These are phyloP conservation scores for Fraxinus velutina DNA, from an alignment of 305 asterid genomes.

Conservation along the genomic window DNA sequence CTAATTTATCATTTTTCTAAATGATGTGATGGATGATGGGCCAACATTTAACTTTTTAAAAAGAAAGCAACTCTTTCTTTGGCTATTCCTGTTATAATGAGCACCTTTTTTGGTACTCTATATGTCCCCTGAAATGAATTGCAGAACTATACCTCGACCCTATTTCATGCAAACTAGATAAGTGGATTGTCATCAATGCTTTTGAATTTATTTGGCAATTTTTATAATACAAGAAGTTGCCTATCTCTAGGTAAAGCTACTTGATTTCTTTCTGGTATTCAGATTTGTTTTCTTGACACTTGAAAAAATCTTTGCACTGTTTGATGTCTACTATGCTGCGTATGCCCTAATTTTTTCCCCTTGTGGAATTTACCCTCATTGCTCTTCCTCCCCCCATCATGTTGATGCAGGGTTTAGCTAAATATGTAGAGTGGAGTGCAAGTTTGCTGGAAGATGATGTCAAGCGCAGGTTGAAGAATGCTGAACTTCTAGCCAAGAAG, in stretches of 20 bases:
- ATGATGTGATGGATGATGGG: background rate
- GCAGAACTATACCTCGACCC: background rate
- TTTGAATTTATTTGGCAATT: background rate
- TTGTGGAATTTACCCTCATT: slow-evolving; percentile 9
- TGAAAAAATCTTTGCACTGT: background rate
- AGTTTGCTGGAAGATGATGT: slow-evolving; percentile 75
- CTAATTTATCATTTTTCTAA: background rate
- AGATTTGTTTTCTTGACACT: background rate
- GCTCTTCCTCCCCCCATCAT: slow-evolving; percentile 17
- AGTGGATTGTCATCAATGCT: background rate
- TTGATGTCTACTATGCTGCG: slow-evolving; percentile 3
- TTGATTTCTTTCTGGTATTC: background rate
- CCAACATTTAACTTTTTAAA: background rate
- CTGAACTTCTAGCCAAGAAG: slow-evolving; percentile 91
- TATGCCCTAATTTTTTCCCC: background rate
- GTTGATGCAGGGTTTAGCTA: slow-evolving; percentile 72
- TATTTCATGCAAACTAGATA: background rate
- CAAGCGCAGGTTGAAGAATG: slow-evolving; percentile 61
- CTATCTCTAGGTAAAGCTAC: background rate
- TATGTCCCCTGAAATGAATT: background rate
- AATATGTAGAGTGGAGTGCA: slow-evolving; percentile 97
- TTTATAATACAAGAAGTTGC: background rate
- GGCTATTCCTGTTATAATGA: background rate
- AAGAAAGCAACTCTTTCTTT: background rate
- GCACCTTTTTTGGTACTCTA: background rate